Conservation (phyloP, 495 filamentous ascomycete genomes). For the Aspergillus sclerotiicarbonarius region DNA sequence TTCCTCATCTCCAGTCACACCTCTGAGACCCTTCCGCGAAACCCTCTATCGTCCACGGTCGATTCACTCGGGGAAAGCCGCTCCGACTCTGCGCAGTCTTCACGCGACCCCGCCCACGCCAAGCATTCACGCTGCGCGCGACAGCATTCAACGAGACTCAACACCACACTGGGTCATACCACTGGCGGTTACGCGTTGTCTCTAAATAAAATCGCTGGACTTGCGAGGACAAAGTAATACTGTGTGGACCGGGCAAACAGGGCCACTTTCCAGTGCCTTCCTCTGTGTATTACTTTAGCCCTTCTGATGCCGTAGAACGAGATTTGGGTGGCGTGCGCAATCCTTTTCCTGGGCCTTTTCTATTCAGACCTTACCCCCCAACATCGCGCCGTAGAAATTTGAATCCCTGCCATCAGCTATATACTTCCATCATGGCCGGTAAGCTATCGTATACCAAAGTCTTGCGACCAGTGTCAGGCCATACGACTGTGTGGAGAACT, state of each 20-base stretch:
- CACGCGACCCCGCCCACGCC: conserved; percentile 39
- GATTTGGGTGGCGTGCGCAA: conserved; percentile 32
- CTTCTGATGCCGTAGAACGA: conserved; percentile 45
- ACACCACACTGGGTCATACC: conserved; percentile 6
- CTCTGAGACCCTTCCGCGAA: not conserved
- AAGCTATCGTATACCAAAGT: conserved; percentile 40
- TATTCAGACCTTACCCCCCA: conserved; percentile 13
- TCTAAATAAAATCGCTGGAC: conserved; percentile 22
- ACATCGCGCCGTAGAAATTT: conserved; percentile 41
- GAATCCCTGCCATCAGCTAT: conserved; percentile 20
- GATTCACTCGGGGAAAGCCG: not conserved
- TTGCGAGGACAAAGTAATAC: conserved; percentile 38
- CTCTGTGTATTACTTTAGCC: conserved; percentile 46
- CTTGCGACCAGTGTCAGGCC: conserved; percentile 10
- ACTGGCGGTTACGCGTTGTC: conserved; percentile 10
- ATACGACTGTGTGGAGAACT: conserved; percentile 7
- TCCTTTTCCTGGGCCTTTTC: conserved; percentile 15
- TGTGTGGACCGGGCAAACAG: conserved; percentile 29
- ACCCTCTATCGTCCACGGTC: not conserved
- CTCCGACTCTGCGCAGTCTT: conserved; percentile 9
- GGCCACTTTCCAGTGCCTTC: conserved; percentile 33
- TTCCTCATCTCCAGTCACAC: not conserved
- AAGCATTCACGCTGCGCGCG: conserved; percentile 24
- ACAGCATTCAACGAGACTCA: conserved; percentile 11
- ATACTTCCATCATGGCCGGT: conserved; percentile 44